These are phyloP conservation scores for Xylariaceae sp. DNA, from an alignment of 2,329 filamentous ascomycete genomes.

Conservation along the genomic window DNA sequence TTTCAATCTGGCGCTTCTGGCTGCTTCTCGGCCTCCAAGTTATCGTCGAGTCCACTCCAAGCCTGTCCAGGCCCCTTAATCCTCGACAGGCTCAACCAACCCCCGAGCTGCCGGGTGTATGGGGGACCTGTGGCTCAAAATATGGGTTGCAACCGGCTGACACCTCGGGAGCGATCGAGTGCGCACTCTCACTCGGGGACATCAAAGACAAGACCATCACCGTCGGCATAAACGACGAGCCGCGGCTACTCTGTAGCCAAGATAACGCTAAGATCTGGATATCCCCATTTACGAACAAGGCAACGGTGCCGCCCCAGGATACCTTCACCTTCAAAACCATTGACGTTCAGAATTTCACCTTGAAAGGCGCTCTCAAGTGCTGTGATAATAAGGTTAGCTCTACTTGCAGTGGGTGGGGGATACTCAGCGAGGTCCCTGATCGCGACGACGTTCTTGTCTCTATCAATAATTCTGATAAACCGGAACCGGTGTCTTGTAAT, in stretches of 20 bases:
- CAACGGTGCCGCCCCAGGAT: neutral
- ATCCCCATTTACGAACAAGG: neutral
- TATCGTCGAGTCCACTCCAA: too few species aligned
- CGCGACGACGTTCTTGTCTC: neutral
- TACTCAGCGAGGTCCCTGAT: neutral
- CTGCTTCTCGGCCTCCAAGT: neutral
- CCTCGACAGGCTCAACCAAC: too few species aligned
- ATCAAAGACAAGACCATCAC: neutral
- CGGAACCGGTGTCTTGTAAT: conserved; percentile 1
- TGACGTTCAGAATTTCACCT: neutral
- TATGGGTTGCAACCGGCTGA: neutral
- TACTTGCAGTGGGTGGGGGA: conserved; percentile 1
- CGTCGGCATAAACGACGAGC: neutral
- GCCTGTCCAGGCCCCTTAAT: too few species aligned
- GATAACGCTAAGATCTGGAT: conserved; percentile 6
- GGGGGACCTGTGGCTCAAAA: neutral
- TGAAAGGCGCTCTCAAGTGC: neutral
- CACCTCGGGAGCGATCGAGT: neutral
- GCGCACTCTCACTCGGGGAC: neutral
- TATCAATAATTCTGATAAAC: neutral
- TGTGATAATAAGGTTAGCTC: neutral
- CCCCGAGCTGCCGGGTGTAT: neutral
- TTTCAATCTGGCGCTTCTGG: neutral
- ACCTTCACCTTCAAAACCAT: neutral
- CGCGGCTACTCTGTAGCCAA: neutral